A percentile compares a stretch with the other conserved stretches of the same genome.
phyloP scores from a whole-genome alignment of 176 grass and related monocot species.

The Aegilops sharonensis region DNA sequence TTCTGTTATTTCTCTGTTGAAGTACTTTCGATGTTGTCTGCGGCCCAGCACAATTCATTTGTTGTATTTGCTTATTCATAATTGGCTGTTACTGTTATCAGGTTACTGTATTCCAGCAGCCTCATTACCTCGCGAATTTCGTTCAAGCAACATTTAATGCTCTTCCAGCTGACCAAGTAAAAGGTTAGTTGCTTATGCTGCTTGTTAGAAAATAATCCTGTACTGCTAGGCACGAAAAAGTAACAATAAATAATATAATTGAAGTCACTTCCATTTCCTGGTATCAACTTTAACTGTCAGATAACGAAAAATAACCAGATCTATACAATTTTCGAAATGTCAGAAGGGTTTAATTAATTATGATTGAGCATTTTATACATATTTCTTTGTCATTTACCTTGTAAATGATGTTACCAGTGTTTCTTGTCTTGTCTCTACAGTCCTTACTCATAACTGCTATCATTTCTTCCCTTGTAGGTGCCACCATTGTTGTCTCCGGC shows the following conservation, averaged over 20 bases:
- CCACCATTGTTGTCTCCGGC: slow-evolving; percentile 94
- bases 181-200: slow-evolving; percentile 54
- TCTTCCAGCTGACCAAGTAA: slow-evolving; percentile 78
- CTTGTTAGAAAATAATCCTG: neutral
- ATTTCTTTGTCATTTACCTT: neutral
- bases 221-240: no score
- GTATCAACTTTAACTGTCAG: neutral
- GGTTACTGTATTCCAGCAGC: slow-evolving; percentile 93
- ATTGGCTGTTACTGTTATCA: slow-evolving; percentile 39
- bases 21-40: neutral
- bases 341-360: neutral
- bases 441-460: neutral
- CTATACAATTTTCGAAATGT: neutral
- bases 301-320: neutral
- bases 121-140: slow-evolving; percentile 95
- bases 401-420: slow-evolving; percentile 16
- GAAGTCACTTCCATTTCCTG: neutral
- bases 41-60: neutral
- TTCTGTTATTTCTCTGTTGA: neutral
- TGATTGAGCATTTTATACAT: neutral
- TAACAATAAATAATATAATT: no score
- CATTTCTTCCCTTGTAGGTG: slow-evolving; percentile 51
- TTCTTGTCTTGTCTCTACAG: neutral
- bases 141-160: slow-evolving; percentile 96
- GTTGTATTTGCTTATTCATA: slow-evolving; percentile 16